A percentile compares a stretch with the other conserved stretches of the same genome.
Conservation (phyloP, 768 basidiomycete genomes). For the Vishniacozyma victoriae region DNA sequence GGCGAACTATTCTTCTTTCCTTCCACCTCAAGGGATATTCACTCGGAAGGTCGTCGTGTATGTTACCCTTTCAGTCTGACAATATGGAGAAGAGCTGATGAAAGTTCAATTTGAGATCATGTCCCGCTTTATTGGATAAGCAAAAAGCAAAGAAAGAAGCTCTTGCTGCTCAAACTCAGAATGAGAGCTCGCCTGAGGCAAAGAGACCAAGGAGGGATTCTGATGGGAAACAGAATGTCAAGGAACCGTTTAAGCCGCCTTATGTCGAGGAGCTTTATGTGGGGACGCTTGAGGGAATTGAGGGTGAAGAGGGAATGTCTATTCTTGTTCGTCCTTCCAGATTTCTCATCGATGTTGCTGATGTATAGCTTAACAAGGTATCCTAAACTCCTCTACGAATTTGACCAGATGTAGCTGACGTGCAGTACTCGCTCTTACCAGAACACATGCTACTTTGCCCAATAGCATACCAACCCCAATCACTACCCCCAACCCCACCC, state of each 20-base stretch:
- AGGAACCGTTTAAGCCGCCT: slow-evolving; percentile 73
- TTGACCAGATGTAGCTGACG: slow-evolving; percentile 60
- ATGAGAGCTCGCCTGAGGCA: slow-evolving; percentile 14
- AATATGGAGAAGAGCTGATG: not conserved
- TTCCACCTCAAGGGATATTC: slow-evolving; percentile 60
- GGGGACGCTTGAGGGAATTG: slow-evolving; percentile 58
- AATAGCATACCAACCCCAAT: slow-evolving; percentile 53
- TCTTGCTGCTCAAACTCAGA: slow-evolving; percentile 47
- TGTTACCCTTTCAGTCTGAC: slow-evolving; percentile 6
- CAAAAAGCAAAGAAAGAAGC: slow-evolving; percentile 48
- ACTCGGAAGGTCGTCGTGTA: slow-evolving; percentile 64
- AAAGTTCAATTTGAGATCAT: slow-evolving; percentile 80
- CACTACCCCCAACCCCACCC: slow-evolving; percentile 68
- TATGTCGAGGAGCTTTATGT: slow-evolving; percentile 70
- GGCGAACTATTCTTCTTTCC: slow-evolving; percentile 73
- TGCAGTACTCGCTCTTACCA: slow-evolving; percentile 65
- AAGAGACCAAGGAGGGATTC: slow-evolving; percentile 18
- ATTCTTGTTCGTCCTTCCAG: slow-evolving; percentile 25
- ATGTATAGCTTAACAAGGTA: slow-evolving; percentile 32
- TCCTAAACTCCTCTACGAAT: not conserved
- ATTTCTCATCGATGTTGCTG: not conserved
- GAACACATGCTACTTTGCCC: slow-evolving; percentile 69
- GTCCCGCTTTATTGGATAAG: slow-evolving; percentile 79
- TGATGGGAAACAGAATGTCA: slow-evolving; percentile 37
- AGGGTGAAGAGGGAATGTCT: slow-evolving; percentile 54